Evolutionary conservation across 106 monocot genomes (phyloP).

Genomic region (Platanthera zijinensis): DNA sequence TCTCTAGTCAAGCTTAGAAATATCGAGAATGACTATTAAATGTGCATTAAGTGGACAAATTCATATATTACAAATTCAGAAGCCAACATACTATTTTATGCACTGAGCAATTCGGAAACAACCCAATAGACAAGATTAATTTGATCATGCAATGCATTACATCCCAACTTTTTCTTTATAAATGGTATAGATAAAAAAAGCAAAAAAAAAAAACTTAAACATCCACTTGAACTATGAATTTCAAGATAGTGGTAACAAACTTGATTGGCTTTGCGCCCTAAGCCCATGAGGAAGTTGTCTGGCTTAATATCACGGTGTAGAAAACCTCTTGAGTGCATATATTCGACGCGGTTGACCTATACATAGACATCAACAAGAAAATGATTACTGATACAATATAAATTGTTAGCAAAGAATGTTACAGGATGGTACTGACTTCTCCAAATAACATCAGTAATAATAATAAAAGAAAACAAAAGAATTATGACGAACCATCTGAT

Average conservation of each 20-base stretch:
- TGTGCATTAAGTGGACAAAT: no score
- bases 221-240: background rate
- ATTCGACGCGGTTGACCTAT: constrained; percentile 55
- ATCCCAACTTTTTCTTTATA: no score
- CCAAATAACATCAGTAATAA: background rate
- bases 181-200: background rate
- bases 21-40: no score
- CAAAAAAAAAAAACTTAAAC: background rate
- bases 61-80: no score
- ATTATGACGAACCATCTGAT: constrained; percentile 26
- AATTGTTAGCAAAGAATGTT: background rate
- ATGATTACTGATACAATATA: background rate
- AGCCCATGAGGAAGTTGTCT: constrained; percentile 68
- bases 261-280: constrained; percentile 55
- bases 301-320: constrained; percentile 69
- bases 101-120: no score
- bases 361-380: background rate
- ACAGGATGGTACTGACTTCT: background rate
- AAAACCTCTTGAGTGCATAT: constrained; percentile 48
- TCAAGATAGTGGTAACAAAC: constrained; percentile 11
- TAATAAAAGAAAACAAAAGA: constrained; percentile 1
- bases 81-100: no score
- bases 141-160: no score
- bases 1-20: no score
- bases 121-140: no score